Percentiles rank a stretch among this genome's conserved stretches.
Evolutionary conservation across 2,329 filamentous ascomycete genomes (phyloP).

Genomic region (Apiospora kogelbergensis): DNA sequence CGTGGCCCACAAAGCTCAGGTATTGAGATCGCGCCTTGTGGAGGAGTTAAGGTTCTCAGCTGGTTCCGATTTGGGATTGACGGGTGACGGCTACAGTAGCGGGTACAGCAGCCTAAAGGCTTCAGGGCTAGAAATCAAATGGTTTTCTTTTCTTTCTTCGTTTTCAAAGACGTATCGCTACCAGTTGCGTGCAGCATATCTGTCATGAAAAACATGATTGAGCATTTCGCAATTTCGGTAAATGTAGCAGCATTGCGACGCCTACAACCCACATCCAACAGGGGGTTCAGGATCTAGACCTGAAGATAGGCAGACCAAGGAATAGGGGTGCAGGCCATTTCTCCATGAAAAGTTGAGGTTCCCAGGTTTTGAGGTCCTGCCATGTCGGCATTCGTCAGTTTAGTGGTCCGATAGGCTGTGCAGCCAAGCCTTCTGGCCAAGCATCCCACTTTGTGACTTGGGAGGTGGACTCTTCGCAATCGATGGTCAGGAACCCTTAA

Average conservation of each 20-base stretch:
- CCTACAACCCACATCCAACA: too few relatives aligned
- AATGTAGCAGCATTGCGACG: not conserved
- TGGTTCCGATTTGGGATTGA: not conserved
- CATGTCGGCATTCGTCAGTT: not conserved
- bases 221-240: not conserved
- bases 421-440: not conserved
- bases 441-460: not conserved
- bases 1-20: not conserved
- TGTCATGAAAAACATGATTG: not conserved
- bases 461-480: not conserved
- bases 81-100: not conserved
- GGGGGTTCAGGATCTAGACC: not conserved
- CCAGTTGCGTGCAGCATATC: not conserved
- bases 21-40: not conserved
- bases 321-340: not conserved
- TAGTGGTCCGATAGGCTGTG: slow-evolving; percentile 3
- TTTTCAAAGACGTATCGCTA: not conserved
- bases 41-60: not conserved
- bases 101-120: not conserved
- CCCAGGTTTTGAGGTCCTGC: not conserved
- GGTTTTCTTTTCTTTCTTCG: not conserved
- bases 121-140: too few relatives aligned
- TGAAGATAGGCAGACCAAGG: not conserved
- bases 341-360: not conserved
- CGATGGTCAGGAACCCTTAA: not conserved